Percentiles rank a stretch among this genome's conserved stretches.
phyloP scores from a whole-genome alignment of 306 rosid species.

The Vicia villosa region DNA sequence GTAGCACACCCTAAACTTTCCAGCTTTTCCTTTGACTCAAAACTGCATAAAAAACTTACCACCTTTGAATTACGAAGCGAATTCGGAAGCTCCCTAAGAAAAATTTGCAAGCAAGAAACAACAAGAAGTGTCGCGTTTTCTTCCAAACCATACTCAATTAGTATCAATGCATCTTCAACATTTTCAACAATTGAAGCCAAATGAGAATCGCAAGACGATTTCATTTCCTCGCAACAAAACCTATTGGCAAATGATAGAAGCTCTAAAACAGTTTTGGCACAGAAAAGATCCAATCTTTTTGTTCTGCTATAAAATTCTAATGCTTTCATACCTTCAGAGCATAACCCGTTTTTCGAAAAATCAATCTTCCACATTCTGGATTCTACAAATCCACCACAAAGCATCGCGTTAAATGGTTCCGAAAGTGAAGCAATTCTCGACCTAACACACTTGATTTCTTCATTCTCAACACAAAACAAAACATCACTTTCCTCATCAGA shows the following conservation, averaged over 20 bases:
- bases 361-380: conserved; percentile 58
- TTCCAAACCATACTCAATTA: conserved; percentile 77
- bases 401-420: conserved; percentile 66
- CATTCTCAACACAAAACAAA: conserved; percentile 57
- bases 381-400: conserved; percentile 71
- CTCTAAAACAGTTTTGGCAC: conserved; percentile 63
- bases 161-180: conserved; percentile 66
- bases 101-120: conserved; percentile 71
- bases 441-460: conserved; percentile 59
- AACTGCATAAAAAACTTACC: conserved; percentile 52
- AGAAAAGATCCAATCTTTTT: conserved; percentile 55
- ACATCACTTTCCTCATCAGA: conserved; percentile 55
- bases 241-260: conserved; percentile 69
- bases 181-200: conserved; percentile 57
- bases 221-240: conserved; percentile 85
- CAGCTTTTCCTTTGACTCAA: conserved; percentile 57
- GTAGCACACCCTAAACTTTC: conserved; percentile 55
- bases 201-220: conserved; percentile 63
- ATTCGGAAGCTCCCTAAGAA: conserved; percentile 71
- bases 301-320: conserved; percentile 75
- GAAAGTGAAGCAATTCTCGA: conserved; percentile 63
- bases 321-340: conserved; percentile 64
- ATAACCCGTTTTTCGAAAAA: conserved; percentile 65
- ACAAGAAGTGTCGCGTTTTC: conserved; percentile 68
- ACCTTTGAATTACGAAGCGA: conserved; percentile 50